phyloP scores from a whole-genome alignment of 306 rosid genomes.

The Medicago ruthenica region DNA sequence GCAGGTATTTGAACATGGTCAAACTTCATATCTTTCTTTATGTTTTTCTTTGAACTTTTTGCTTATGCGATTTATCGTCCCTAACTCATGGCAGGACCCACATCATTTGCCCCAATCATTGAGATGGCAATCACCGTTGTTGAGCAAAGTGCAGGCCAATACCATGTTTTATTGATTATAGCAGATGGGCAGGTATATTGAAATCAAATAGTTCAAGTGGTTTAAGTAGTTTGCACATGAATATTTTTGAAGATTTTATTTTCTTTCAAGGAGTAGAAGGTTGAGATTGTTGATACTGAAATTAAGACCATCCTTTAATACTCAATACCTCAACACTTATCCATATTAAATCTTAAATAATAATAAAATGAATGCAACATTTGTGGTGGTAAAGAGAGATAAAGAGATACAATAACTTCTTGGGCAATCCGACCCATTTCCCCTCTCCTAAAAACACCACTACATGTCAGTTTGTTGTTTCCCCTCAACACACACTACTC shows the following conservation, averaged over 20 bases:
- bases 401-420: neutral
- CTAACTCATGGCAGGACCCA: slow-evolving; percentile 70
- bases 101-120: slow-evolving; percentile 89
- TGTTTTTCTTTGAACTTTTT: slow-evolving; percentile 19
- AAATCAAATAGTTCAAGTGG: slow-evolving; percentile 17
- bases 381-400: slow-evolving; percentile 12
- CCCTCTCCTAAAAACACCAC: neutral
- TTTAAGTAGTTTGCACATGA: slow-evolving; percentile 1
- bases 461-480: slow-evolving; percentile 17
- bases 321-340: slow-evolving; percentile 12
- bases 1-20: slow-evolving; percentile 66
- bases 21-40: slow-evolving; percentile 7
- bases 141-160: slow-evolving; percentile 93
- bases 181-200: slow-evolving; percentile 91
- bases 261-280: neutral
- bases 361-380: slow-evolving; percentile 20
- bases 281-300: slow-evolving; percentile 24
- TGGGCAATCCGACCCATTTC: neutral
- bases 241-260: slow-evolving; percentile 6
- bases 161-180: slow-evolving; percentile 89
- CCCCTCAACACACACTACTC: neutral
- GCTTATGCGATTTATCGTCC: slow-evolving; percentile 32
- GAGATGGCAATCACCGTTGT: slow-evolving; percentile 96
- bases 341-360: neutral
- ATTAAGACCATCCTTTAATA: slow-evolving; percentile 22